These are phyloP conservation scores for Zasmidium cellare DNA, from an alignment of 2,329 filamentous ascomycete species.

Conservation along the genomic window DNA sequence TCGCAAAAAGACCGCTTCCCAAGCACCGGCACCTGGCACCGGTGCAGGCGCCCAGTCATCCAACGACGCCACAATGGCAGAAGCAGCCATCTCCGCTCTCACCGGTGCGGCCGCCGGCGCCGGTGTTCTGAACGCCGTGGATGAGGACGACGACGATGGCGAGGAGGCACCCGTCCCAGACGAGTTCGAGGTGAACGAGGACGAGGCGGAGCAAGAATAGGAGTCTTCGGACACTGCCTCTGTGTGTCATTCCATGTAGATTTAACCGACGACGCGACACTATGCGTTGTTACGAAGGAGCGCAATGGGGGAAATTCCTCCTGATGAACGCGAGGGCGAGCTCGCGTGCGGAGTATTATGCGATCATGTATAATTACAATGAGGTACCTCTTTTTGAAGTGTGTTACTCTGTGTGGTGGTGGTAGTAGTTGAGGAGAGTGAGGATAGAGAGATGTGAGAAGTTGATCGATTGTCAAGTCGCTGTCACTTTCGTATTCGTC, in stretches of 20 bases:
- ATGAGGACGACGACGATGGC: slow-evolving; percentile 76
- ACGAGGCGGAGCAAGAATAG: slow-evolving; percentile 48
- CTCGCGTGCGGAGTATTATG: background rate
- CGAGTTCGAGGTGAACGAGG: slow-evolving; percentile 78
- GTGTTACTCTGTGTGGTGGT: background rate
- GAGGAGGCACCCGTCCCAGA: slow-evolving; percentile 70
- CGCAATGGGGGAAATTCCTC: too few relatives aligned
- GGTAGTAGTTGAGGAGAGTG: background rate
- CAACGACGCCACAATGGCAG: slow-evolving; percentile 35
- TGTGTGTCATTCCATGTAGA: too few relatives aligned
- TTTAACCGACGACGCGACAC: too few relatives aligned
- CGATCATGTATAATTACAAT: background rate
- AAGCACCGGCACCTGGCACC: slow-evolving; percentile 40
- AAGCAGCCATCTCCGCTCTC: slow-evolving; percentile 22
- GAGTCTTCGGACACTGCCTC: too few relatives aligned
- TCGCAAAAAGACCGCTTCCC: slow-evolving; percentile 66
- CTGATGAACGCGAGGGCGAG: too few relatives aligned
- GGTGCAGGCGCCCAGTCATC: slow-evolving; percentile 21
- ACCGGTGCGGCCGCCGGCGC: slow-evolving; percentile 52
- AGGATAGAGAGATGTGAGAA: background rate
- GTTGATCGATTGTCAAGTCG: background rate
- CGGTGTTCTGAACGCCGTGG: slow-evolving; percentile 79
- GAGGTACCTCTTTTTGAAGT: background rate
- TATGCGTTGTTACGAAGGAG: too few relatives aligned
- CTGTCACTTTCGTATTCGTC: background rate